A percentile compares a stretch with the other conserved stretches of the same genome.
These are phyloP conservation scores for Trematosphaeria pertusa DNA, from an alignment of 2,329 filamentous ascomycete genomes.

Conservation along the genomic window DNA sequence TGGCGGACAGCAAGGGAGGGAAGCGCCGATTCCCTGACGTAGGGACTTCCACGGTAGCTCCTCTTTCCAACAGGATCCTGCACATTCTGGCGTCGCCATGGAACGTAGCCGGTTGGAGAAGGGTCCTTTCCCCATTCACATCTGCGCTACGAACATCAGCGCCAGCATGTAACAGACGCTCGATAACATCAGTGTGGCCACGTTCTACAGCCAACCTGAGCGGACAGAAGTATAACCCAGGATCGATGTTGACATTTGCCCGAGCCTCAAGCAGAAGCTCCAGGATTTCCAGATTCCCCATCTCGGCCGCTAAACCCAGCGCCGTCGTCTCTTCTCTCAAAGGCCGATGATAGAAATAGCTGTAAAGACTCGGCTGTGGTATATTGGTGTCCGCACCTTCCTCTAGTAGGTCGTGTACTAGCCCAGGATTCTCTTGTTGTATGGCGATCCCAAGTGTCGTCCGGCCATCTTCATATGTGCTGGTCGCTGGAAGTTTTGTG, in stretches of 20 bases:
- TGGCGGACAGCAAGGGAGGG: background rate
- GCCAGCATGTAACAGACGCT: background rate
- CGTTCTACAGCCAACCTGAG: background rate
- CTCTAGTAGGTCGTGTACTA: constrained; percentile 55
- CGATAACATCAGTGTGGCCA: background rate
- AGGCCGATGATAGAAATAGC: background rate
- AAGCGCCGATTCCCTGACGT: background rate
- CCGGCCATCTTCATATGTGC: too few relatives aligned
- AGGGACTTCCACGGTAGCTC: background rate
- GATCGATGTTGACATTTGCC: background rate
- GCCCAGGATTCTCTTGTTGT: too few relatives aligned
- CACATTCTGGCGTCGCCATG: background rate
- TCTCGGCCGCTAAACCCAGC: background rate
- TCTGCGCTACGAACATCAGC: background rate
- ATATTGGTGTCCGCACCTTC: background rate
- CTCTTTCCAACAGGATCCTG: background rate
- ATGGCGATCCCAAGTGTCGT: too few relatives aligned
- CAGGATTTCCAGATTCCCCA: background rate
- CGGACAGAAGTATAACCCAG: background rate
- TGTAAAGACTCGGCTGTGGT: background rate
- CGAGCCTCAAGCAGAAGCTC: background rate
- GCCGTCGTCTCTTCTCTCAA: background rate
- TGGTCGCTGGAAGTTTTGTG: too few relatives aligned
- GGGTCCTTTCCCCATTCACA: background rate
- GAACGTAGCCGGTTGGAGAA: background rate